Conservation (phyloP, 768 basidiomycete genomes). For the Lactarius vividus region DNA sequence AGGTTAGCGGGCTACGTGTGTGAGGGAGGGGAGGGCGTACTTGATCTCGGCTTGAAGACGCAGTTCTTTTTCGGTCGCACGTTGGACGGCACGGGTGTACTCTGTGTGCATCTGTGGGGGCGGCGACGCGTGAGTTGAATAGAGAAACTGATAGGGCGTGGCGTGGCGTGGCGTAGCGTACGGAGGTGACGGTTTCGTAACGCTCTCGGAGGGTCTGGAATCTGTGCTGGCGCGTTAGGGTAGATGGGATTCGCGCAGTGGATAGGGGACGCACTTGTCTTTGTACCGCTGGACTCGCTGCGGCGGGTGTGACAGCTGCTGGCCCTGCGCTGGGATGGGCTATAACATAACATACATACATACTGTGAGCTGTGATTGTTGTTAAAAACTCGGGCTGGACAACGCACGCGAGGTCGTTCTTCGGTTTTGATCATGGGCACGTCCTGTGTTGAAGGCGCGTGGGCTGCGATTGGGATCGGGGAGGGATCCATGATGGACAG, state of each 20-base stretch:
- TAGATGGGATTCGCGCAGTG: background rate
- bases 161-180: constrained; percentile 1
- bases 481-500: background rate
- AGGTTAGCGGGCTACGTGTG: background rate
- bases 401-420: constrained; percentile 22
- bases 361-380: background rate
- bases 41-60: constrained; percentile 27
- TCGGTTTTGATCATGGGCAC: constrained; percentile 26
- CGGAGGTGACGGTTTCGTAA: constrained; percentile 22
- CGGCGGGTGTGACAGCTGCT: constrained; percentile 4
- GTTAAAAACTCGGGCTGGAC: background rate
- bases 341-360: too few species aligned
- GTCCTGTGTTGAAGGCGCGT: constrained; percentile 9
- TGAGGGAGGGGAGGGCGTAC: background rate
- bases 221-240: constrained; percentile 1
- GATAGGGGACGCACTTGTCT: constrained; percentile 24
- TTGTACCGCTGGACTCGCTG: constrained; percentile 26
- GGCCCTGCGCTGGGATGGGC: constrained; percentile 6
- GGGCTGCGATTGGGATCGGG: background rate
- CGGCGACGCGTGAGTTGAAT: background rate
- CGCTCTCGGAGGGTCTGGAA: constrained; percentile 28
- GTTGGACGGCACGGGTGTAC: constrained; percentile 14
- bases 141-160: background rate
- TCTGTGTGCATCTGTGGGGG: constrained; percentile 18
- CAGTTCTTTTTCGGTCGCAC: constrained; percentile 26